A percentile compares a stretch with the other conserved stretches of the same genome.
These are phyloP conservation scores for Limonomyces culmigenus DNA, from an alignment of 1,284 basidiomycete genomes.

Conservation along the genomic window DNA sequence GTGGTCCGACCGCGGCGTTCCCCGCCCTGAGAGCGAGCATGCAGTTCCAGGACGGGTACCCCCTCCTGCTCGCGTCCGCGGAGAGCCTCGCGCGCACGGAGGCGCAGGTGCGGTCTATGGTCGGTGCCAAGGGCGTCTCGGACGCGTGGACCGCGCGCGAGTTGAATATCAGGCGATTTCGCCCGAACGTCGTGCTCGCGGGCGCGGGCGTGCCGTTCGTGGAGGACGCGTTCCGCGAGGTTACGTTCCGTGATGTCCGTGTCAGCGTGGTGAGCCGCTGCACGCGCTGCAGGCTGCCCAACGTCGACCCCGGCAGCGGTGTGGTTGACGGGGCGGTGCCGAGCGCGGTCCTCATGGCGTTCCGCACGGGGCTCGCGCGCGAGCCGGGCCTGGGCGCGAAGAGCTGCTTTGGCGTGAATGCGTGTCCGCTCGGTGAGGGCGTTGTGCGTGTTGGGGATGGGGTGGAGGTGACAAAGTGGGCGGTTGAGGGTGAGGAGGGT, in stretches of 20 bases:
- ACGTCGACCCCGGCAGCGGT: conserved; percentile 47
- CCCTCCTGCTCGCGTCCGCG: conserved; percentile 44
- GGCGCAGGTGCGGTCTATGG: not conserved
- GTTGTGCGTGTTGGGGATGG: conserved; percentile 37
- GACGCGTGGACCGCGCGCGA: conserved; percentile 34
- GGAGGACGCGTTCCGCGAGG: conserved; percentile 40
- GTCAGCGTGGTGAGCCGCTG: conserved; percentile 6
- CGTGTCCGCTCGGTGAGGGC: conserved; percentile 27
- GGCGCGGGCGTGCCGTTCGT: conserved; percentile 32
- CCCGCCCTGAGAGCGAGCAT: conserved; percentile 15
- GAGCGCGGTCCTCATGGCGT: conserved; percentile 55
- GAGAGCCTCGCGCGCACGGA: conserved; percentile 30
- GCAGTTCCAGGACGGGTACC: conserved; percentile 54
- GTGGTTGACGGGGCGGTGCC: conserved; percentile 55
- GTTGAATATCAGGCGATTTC: conserved; percentile 48
- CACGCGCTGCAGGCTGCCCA: conserved; percentile 45
- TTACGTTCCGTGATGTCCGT: conserved; percentile 20
- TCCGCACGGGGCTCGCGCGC: conserved; percentile 39
- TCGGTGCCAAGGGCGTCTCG: conserved; percentile 28
- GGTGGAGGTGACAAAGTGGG: conserved; percentile 22
- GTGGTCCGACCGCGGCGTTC: conserved; percentile 31
- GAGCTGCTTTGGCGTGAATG: conserved; percentile 51
- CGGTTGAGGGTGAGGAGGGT: too few relatives aligned
- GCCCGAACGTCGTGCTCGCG: conserved; percentile 53
- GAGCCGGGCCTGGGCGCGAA: conserved; percentile 21